phyloP scores from a whole-genome alignment of 371 early-diverging fungal species.

The Coemansia sp. region DNA sequence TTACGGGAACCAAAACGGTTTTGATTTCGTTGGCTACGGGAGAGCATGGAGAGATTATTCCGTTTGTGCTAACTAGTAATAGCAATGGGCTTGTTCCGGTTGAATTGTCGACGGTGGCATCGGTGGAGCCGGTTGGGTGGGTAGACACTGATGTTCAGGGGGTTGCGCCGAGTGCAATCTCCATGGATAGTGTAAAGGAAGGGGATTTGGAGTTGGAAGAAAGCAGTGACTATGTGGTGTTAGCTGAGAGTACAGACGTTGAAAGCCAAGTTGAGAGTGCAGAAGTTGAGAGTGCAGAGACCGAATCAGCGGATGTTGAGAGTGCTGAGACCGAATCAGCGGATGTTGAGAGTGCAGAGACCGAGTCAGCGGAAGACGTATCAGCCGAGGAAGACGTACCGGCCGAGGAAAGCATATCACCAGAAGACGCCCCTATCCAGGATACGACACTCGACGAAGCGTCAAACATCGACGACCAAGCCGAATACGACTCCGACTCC shows the following conservation, averaged over 20 bases:
- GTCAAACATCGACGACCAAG: background rate
- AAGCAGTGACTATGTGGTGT: background rate
- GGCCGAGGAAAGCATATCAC: background rate
- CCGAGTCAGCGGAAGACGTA: background rate
- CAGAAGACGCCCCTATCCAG: background rate
- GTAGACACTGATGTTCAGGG: background rate
- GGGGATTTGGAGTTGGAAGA: background rate
- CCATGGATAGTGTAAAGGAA: background rate
- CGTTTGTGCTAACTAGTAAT: slow-evolving; percentile 23
- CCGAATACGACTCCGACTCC: slow-evolving; percentile 12
- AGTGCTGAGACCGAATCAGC: background rate
- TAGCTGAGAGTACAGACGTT: no score
- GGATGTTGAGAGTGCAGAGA: background rate
- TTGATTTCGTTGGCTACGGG: slow-evolving; percentile 37
- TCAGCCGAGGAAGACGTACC: background rate
- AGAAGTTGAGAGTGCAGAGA: background rate
- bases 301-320: background rate
- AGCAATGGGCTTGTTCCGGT: slow-evolving; percentile 9
- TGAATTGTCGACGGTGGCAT: background rate
- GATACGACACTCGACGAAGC: background rate
- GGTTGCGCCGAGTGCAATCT: no score
- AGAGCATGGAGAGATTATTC: slow-evolving; percentile 28
- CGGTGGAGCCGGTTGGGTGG: background rate
- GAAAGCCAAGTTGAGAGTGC: no score
- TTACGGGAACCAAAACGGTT: slow-evolving; percentile 33